phyloP scores from a whole-genome alignment of 331 rosid genomes.

The Stylosanthes scabra region DNA sequence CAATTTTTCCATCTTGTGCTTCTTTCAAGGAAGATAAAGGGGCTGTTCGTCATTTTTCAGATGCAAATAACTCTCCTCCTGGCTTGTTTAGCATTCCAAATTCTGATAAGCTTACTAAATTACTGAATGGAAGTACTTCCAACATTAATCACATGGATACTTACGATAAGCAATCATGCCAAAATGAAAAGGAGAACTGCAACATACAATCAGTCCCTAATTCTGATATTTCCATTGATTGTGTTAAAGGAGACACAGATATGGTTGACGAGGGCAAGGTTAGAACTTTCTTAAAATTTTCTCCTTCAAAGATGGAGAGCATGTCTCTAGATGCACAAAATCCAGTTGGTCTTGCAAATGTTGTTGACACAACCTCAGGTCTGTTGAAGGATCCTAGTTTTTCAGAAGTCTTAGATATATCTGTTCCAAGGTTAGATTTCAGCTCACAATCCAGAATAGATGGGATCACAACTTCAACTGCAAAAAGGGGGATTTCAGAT shows the following conservation, averaged over 20 bases:
- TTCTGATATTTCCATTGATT: constrained; percentile 42
- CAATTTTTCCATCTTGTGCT: constrained; percentile 43
- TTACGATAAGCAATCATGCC: constrained; percentile 45
- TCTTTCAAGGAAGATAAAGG: constrained; percentile 43
- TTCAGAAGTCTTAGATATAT: constrained; percentile 49
- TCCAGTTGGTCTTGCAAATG: constrained; percentile 35
- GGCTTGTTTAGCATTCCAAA: constrained; percentile 38
- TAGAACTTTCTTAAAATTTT: constrained; percentile 47
- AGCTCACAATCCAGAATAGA: constrained; percentile 41
- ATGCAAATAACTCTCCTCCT: constrained; percentile 46
- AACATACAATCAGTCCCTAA: constrained; percentile 38
- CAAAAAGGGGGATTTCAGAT: constrained; percentile 43
- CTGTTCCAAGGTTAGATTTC: constrained; percentile 50
- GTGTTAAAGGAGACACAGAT: constrained; percentile 43
- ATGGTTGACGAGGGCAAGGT: constrained; percentile 46
- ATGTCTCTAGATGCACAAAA: constrained; percentile 41
- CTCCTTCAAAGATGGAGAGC: constrained; percentile 41
- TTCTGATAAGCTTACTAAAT: constrained; percentile 40
- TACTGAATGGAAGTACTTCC: constrained; percentile 43
- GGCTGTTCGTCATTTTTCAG: constrained; percentile 41
- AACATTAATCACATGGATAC: constrained; percentile 44
- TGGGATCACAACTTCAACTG: constrained; percentile 37
- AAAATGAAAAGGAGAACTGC: constrained; percentile 51
- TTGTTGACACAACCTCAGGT: constrained; percentile 46
- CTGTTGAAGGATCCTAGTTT: constrained; percentile 43